A percentile compares a stretch with the other conserved stretches of the same genome.
These are phyloP conservation scores for Fomitopsis palustris DNA, from an alignment of 1,284 basidiomycete genomes.

Conservation along the genomic window DNA sequence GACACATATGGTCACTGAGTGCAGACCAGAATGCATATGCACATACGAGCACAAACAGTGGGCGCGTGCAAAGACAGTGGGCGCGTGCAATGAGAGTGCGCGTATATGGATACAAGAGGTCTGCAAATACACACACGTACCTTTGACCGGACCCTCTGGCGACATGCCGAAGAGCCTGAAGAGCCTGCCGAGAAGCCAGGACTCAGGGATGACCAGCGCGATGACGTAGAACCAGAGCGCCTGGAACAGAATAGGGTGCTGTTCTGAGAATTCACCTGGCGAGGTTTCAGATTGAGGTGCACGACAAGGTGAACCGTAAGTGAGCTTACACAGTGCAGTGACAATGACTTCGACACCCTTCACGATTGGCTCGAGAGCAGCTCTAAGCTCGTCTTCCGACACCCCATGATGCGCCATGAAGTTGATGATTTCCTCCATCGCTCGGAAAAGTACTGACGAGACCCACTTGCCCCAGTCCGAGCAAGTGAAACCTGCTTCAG, in stretches of 20 bases:
- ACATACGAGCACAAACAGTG: too few relatives aligned
- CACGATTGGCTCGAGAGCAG: neutral
- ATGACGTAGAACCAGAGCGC: conserved; percentile 11
- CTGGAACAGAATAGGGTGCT: conserved; percentile 22
- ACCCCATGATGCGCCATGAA: neutral
- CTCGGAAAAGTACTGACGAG: too few relatives aligned
- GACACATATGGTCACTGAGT: too few relatives aligned
- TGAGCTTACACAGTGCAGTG: neutral
- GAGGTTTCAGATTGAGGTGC: neutral
- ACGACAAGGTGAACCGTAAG: neutral
- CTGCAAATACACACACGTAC: conserved; percentile 7
- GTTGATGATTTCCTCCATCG: neutral
- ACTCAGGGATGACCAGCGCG: conserved; percentile 17
- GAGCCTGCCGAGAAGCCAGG: conserved; percentile 19
- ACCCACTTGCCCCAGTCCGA: too few relatives aligned
- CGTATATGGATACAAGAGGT: neutral
- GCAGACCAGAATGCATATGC: too few relatives aligned
- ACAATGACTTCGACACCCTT: neutral
- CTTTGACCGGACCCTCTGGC: conserved; percentile 24
- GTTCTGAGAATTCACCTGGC: conserved; percentile 25
- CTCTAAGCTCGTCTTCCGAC: neutral
- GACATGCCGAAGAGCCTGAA: conserved; percentile 23
- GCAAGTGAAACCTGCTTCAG: neutral
- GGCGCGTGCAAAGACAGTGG: too few relatives aligned
- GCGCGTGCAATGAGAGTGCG: too few relatives aligned